Evolutionary conservation across 148 eudicot species (phyloP).

Genomic region (Vaccinium corymbosum): DNA sequence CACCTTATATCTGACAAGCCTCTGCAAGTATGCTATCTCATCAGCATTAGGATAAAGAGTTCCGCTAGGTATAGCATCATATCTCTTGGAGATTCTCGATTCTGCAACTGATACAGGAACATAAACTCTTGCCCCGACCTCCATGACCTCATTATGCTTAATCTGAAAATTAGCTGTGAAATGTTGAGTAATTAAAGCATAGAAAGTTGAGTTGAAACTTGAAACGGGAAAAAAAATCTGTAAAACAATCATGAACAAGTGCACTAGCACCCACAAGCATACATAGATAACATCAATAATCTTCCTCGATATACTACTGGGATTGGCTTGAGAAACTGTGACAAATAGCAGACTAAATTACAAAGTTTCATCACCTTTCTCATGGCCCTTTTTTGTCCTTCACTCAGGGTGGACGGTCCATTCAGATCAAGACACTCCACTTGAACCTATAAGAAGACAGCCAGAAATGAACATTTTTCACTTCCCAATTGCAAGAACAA

Average conservation of each 20-base stretch:
- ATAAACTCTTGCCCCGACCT: slow-evolving; percentile 56
- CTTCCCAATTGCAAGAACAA: not conserved
- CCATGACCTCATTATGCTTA: slow-evolving; percentile 76
- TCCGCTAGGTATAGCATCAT: slow-evolving; percentile 82
- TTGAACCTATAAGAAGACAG: slow-evolving; percentile 47
- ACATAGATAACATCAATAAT: not conserved
- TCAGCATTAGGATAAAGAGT: slow-evolving; percentile 91
- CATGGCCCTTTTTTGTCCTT: slow-evolving; percentile 27
- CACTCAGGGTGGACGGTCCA: slow-evolving; percentile 17
- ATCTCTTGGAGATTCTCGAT: slow-evolving; percentile 76
- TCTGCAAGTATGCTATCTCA: slow-evolving; percentile 80
- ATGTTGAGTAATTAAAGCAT: slow-evolving; percentile 43
- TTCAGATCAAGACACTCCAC: slow-evolving; percentile 32
- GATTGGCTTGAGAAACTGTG: not conserved
- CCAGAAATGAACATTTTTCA: not conserved
- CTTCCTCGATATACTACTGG: not conserved
- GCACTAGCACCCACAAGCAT: not conserved
- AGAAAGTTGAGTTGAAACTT: not conserved
- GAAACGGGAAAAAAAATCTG: not conserved
- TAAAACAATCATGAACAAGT: not conserved
- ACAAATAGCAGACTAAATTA: not conserved
- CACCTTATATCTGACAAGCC: slow-evolving; percentile 92
- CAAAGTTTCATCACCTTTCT: slow-evolving; percentile 47
- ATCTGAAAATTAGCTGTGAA: slow-evolving; percentile 65
- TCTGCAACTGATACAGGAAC: slow-evolving; percentile 84